Evolutionary conservation across 345 rosid genomes (phyloP).

Genomic region (Populus davidiana): DNA sequence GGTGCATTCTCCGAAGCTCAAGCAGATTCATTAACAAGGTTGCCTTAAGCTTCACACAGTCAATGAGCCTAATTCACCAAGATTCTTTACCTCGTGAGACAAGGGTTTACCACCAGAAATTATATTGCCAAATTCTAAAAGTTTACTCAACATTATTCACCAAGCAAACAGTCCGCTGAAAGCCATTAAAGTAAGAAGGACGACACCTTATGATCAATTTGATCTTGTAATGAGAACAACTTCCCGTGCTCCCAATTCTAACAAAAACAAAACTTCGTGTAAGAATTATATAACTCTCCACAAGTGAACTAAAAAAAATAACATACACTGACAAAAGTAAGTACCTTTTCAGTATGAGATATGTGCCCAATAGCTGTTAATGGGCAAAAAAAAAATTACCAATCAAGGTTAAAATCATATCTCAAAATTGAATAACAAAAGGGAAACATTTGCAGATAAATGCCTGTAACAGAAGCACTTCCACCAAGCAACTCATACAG

Average conservation of each 20-base stretch:
- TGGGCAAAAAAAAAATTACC: not conserved
- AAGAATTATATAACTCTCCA: not conserved
- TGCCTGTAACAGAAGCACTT: conserved; percentile 45
- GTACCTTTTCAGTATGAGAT: conserved; percentile 75
- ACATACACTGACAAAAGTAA: not conserved
- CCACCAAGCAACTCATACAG: conserved; percentile 60
- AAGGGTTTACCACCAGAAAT: not conserved
- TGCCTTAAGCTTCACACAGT: not conserved
- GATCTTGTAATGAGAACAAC: conserved; percentile 74
- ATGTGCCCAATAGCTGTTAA: conserved; percentile 64
- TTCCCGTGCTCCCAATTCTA: conserved; percentile 72
- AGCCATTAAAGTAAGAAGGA: not conserved
- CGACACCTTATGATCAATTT: conserved; percentile 75
- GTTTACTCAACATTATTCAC: not conserved
- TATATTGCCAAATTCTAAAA: not conserved
- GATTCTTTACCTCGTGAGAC: not conserved
- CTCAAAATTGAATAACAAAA: not conserved
- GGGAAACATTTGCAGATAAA: not conserved
- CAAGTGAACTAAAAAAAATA: not conserved
- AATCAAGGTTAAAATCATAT: not conserved
- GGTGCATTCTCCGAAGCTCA: not conserved
- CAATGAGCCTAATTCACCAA: not conserved
- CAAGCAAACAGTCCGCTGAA: not conserved
- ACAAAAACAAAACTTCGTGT: not conserved
- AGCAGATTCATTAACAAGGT: not conserved